Percentiles rank a stretch among this genome's conserved stretches.
Conservation (phyloP, 352 stramenopile genomes). For the Pythium volutum region DNA sequence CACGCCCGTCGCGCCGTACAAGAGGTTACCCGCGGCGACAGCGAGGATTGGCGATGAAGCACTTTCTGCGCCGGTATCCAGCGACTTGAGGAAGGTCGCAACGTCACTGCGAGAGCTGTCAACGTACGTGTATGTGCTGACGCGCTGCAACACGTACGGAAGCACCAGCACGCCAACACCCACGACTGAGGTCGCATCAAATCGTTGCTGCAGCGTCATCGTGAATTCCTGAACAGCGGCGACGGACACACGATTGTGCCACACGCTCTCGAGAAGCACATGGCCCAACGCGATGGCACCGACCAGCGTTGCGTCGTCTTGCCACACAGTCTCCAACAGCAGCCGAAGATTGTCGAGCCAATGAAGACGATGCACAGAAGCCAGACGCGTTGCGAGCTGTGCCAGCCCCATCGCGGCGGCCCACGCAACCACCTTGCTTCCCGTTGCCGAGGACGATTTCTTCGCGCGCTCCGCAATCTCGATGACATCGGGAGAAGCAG, state of each 20-base stretch:
- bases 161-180: background rate
- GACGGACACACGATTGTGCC: background rate
- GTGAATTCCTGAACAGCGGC: slow-evolving; percentile 11
- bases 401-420: slow-evolving; percentile 12
- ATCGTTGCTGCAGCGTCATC: background rate
- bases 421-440: background rate
- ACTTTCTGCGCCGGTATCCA: background rate
- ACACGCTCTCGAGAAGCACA: slow-evolving; percentile 11
- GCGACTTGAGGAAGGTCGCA: background rate
- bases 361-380: slow-evolving; percentile 7
- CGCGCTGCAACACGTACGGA: slow-evolving; percentile 1
- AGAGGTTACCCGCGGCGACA: slow-evolving; percentile 6
- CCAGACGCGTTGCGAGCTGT: slow-evolving; percentile 1
- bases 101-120: background rate
- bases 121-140: background rate
- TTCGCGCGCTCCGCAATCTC: background rate
- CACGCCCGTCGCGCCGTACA: slow-evolving; percentile 3
- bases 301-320: background rate
- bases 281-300: slow-evolving; percentile 6
- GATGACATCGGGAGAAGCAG: background rate
- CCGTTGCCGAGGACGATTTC: background rate
- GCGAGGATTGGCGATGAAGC: background rate
- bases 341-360: slow-evolving; percentile 46
- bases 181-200: background rate
- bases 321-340: slow-evolving; percentile 24